A percentile compares a stretch with the other conserved stretches of the same genome.
Evolutionary conservation across 768 basidiomycete species (phyloP).

Genomic region (Pleurotus citrinopileatus): DNA sequence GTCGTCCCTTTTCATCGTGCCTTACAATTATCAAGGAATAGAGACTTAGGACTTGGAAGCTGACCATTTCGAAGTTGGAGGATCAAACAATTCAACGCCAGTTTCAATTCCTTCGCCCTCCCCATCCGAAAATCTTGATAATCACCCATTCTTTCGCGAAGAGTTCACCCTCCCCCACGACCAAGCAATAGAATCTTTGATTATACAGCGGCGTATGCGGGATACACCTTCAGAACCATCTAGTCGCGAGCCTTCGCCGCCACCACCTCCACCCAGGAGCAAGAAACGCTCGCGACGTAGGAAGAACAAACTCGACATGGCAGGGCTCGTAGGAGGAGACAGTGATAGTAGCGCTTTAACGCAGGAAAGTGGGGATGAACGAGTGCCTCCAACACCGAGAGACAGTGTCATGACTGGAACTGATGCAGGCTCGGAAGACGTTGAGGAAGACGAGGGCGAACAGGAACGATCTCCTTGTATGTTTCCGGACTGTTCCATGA

Average conservation of each 20-base stretch:
- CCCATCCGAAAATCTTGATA: conserved; percentile 62
- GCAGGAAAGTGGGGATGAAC: conserved; percentile 80
- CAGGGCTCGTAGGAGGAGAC: conserved; percentile 76
- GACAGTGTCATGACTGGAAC: conserved; percentile 71
- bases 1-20: conserved; percentile 28
- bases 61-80: conserved; percentile 44
- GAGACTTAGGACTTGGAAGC: conserved; percentile 31
- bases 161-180: conserved; percentile 68
- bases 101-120: conserved; percentile 62
- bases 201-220: conserved; percentile 62
- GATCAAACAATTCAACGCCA: conserved; percentile 40
- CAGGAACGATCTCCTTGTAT: conserved; percentile 58
- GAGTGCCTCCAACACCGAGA: conserved; percentile 52
- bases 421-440: conserved; percentile 66
- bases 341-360: conserved; percentile 85
- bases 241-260: conserved; percentile 45
- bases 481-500: conserved; percentile 16
- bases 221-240: conserved; percentile 63
- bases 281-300: conserved; percentile 32
- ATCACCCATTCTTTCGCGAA: conserved; percentile 71
- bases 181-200: conserved; percentile 53
- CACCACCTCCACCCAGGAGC: conserved; percentile 18
- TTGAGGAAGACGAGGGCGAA: conserved; percentile 63
- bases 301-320: conserved; percentile 58
- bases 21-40: neutral